Evolutionary conservation across 495 filamentous ascomycete genomes (phyloP), one percentile per base, ranked within the genome.

Genomic region (Xylaria longipes): DNA sequence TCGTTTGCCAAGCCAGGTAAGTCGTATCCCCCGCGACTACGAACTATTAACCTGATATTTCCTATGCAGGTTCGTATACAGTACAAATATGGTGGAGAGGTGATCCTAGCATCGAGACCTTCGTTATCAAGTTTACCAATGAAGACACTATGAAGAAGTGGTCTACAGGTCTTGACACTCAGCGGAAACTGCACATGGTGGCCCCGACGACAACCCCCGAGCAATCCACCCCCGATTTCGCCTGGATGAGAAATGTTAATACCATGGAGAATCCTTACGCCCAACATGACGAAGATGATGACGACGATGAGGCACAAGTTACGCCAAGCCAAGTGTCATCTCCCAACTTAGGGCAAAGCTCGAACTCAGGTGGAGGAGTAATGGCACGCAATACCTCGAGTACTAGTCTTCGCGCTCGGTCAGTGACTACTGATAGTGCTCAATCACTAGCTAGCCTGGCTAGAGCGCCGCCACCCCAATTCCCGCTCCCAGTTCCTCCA

Each of bases 1-100:
- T 93, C 92, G 22, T 83, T 94, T 41, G 87, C 89, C 66, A 97
- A 93, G 79, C 91, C 92, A 77, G 95, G 95, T 97, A 90, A 75
- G 82, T 72, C 25, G 41, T 56, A 29, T 39, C 17, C 9, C 22
- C n/a, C 52, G 35, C 56, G 11, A 22, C 22, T 68, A 70, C 41
- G 43, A 22, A 71, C 1, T 64, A 29, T 69, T 61, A 41, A 72
- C 33, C 69, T 78, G 64, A 79, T 46, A 27, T 58, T 25, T 11
- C 74, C 57, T 39, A 22, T 48, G 39, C 71, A 96, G 94, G 93
- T 56, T 93, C 93, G 22, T 97, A 98, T 76, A 94, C 93, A 0
- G 92, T 97, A 52, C 96, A 98, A 79, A 98, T 99, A 60, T 98
- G 94, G 84, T 99, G 96, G 96, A 98, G 96, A 78, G 97, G 95